These are phyloP conservation scores for Tagetes erecta DNA, from an alignment of 129 eudicot genomes.

Conservation along the genomic window DNA sequence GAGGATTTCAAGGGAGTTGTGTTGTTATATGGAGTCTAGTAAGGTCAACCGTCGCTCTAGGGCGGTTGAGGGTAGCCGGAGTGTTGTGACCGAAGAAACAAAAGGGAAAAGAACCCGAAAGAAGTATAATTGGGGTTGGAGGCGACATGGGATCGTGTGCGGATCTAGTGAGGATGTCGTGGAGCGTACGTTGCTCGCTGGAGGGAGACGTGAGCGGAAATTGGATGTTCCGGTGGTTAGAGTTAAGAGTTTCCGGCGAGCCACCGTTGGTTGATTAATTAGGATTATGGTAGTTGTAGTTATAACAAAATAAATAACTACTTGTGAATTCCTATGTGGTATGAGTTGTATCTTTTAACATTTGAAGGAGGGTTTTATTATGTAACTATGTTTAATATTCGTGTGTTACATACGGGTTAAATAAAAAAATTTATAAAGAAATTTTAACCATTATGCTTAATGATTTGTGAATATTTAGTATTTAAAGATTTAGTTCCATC, in stretches of 20 bases:
- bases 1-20: slow-evolving; percentile 48
- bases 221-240: neutral
- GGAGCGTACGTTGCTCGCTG: neutral
- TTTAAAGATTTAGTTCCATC: too few relatives aligned
- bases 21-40: slow-evolving; percentile 41
- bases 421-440: too few relatives aligned
- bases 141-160: slow-evolving; percentile 34
- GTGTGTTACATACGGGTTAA: too few relatives aligned
- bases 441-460: too few relatives aligned
- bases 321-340: neutral
- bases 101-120: slow-evolving; percentile 12
- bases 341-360: slow-evolving; percentile 4
- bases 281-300: slow-evolving; percentile 1
- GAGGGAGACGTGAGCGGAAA: neutral
- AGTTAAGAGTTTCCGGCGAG: neutral
- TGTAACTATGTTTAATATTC: neutral
- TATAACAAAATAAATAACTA: neutral
- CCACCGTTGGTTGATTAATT: slow-evolving; percentile 14
- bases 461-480: too few relatives aligned
- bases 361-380: neutral
- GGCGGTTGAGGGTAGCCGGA: slow-evolving; percentile 9
- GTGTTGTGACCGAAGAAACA: slow-evolving; percentile 21
- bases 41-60: slow-evolving; percentile 17
- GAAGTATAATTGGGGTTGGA: slow-evolving; percentile 38
- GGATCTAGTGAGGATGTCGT: slow-evolving; percentile 52